A percentile compares a stretch with the other conserved stretches of the same genome.
phyloP scores from a whole-genome alignment of 1,284 basidiomycete genomes.

The Marasmius tenuissimus region DNA sequence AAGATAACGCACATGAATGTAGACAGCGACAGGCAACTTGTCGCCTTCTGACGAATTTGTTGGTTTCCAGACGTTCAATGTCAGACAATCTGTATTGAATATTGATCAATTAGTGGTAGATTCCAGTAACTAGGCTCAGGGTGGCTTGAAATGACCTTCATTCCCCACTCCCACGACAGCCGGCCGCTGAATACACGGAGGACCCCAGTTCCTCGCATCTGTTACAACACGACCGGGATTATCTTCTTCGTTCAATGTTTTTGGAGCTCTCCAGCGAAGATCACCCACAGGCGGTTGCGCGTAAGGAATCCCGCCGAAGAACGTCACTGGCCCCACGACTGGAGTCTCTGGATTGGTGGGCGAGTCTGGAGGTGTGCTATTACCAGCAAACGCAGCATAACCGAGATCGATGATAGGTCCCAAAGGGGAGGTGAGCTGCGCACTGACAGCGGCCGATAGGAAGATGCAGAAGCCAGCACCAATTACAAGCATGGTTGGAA shows the following conservation, averaged over 20 bases:
- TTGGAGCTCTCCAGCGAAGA: conserved; percentile 40
- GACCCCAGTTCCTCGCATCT: conserved; percentile 43
- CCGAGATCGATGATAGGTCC: conserved; percentile 41
- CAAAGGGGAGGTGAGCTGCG: conserved; percentile 20
- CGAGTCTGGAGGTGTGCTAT: conserved; percentile 39
- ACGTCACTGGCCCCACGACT: conserved; percentile 31
- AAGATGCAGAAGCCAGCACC: background rate
- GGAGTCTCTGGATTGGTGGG: conserved; percentile 15
- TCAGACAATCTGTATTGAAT: conserved; percentile 38
- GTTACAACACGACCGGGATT: conserved; percentile 21
- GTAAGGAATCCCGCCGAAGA: conserved; percentile 45
- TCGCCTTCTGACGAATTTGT: conserved; percentile 32
- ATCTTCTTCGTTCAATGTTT: conserved; percentile 30
- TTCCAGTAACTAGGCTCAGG: background rate
- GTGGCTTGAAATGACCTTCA: conserved; percentile 28
- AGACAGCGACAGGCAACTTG: conserved; percentile 44
- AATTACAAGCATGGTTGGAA: background rate
- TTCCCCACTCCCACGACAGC: conserved; percentile 41
- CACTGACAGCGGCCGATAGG: background rate
- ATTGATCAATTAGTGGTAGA: background rate
- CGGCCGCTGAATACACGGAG: conserved; percentile 42
- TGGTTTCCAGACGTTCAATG: conserved; percentile 47
- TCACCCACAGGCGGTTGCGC: conserved; percentile 43
- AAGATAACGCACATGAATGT: conserved; percentile 38
- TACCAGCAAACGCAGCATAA: conserved; percentile 42